Percentiles rank a stretch among this genome's conserved stretches.
phyloP scores from a whole-genome alignment of 441 rosid species.

The Metrosideros polymorpha region DNA sequence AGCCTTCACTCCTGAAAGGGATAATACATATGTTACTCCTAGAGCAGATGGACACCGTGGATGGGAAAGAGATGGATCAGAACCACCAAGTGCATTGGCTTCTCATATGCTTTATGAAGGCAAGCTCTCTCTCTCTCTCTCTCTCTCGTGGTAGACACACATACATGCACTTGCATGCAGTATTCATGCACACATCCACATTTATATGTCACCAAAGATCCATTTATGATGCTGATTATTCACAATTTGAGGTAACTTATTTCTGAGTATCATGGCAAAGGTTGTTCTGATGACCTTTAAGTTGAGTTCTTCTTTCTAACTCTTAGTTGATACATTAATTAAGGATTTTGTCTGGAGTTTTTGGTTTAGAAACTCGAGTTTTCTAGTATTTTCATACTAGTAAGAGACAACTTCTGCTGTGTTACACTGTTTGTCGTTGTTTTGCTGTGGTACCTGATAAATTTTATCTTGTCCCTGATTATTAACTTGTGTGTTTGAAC shows the following conservation, averaged over 20 bases:
- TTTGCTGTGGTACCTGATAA: neutral
- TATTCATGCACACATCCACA: neutral
- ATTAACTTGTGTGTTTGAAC: neutral
- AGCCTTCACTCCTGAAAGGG: constrained; percentile 91
- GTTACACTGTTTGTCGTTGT: neutral
- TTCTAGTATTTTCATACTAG: neutral
- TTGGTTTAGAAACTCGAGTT: neutral
- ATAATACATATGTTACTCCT: constrained; percentile 32
- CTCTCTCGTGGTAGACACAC: neutral
- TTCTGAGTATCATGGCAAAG: neutral
- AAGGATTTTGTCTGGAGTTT: neutral
- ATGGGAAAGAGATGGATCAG: constrained; percentile 74
- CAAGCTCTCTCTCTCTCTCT: constrained; percentile 4
- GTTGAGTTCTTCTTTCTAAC: neutral
- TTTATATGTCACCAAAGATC: neutral
- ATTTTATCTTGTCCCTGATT: neutral
- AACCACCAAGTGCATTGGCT: constrained; percentile 37
- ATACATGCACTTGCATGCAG: neutral
- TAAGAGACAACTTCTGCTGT: neutral
- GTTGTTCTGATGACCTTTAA: neutral
- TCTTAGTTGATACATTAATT: neutral
- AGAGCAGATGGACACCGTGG: constrained; percentile 57
- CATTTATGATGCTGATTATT: neutral
- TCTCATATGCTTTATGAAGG: constrained; percentile 54
- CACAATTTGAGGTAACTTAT: neutral